Percentiles rank a stretch among this genome's conserved stretches.
phyloP scores from a whole-genome alignment of 1,284 basidiomycete species.

The Agroathelia rolfsii region DNA sequence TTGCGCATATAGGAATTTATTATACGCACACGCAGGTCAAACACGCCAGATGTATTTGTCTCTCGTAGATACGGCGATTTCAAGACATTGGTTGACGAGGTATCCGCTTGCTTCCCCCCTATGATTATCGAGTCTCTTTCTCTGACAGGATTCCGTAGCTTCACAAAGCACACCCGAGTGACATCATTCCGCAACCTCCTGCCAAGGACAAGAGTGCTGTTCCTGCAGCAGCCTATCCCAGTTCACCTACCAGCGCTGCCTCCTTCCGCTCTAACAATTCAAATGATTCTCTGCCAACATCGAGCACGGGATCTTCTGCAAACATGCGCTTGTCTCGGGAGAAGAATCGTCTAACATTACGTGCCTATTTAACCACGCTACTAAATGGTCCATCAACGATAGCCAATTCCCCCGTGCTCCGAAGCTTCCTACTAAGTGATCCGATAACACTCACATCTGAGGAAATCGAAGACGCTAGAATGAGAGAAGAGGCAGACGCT shows the following conservation, averaged over 20 bases:
- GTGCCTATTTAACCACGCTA: slow-evolving; percentile 82
- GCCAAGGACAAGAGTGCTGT: slow-evolving; percentile 78
- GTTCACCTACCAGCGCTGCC: slow-evolving; percentile 19
- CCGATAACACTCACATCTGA: slow-evolving; percentile 62
- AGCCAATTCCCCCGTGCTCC: slow-evolving; percentile 77
- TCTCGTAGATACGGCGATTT: slow-evolving; percentile 95
- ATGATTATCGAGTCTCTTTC: too few relatives aligned
- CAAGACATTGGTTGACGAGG: slow-evolving; percentile 76
- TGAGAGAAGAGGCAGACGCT: slow-evolving; percentile 85
- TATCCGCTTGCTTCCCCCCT: slow-evolving; percentile 24
- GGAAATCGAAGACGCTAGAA: slow-evolving; percentile 74
- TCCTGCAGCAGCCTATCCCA: slow-evolving; percentile 30
- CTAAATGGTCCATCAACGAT: slow-evolving; percentile 67
- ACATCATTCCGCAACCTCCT: slow-evolving; percentile 71
- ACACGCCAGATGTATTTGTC: slow-evolving; percentile 74
- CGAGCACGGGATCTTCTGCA: slow-evolving; percentile 11
- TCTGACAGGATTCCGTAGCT: slow-evolving; percentile 39
- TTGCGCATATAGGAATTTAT: slow-evolving; percentile 72
- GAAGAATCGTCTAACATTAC: slow-evolving; percentile 90
- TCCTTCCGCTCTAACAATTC: slow-evolving; percentile 11
- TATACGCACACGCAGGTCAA: slow-evolving; percentile 74
- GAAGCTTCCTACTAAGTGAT: slow-evolving; percentile 76
- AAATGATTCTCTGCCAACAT: slow-evolving; percentile 10
- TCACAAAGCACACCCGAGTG: slow-evolving; percentile 73
- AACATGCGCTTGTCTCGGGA: slow-evolving; percentile 75